These are phyloP conservation scores for Eruca vesicaria DNA, from an alignment of 441 rosid genomes.

Conservation along the genomic window DNA sequence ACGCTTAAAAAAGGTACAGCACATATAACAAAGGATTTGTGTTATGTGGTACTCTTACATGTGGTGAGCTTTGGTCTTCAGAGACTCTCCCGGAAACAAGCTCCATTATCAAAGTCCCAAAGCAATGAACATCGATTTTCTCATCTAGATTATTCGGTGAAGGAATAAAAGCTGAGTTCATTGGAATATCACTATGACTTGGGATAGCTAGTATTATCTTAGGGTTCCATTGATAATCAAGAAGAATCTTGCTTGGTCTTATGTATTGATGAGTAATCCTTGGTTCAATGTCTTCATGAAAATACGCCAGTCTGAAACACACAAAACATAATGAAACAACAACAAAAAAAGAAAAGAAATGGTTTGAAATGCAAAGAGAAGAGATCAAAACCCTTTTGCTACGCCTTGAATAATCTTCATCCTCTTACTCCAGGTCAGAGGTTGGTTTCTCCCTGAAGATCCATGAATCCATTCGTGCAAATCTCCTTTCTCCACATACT, in stretches of 20 bases:
- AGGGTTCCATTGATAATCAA: slow-evolving; percentile 72
- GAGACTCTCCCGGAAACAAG: slow-evolving; percentile 60
- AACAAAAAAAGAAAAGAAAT: no score
- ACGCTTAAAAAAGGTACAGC: not conserved
- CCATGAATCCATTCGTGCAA: slow-evolving; percentile 77
- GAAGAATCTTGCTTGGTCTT: slow-evolving; percentile 62
- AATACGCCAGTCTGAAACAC: slow-evolving; percentile 58
- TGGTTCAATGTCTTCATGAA: slow-evolving; percentile 68
- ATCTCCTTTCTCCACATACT: slow-evolving; percentile 64
- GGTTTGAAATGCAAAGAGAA: not conserved
- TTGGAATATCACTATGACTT: slow-evolving; percentile 24
- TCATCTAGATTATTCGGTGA: slow-evolving; percentile 29
- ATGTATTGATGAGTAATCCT: slow-evolving; percentile 50
- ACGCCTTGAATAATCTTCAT: slow-evolving; percentile 63
- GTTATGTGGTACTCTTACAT: slow-evolving; percentile 28
- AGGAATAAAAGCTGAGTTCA: not conserved
- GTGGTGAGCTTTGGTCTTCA: slow-evolving; percentile 46
- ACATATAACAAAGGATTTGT: not conserved
- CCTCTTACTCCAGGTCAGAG: slow-evolving; percentile 56
- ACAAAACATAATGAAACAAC: slow-evolving; percentile 2
- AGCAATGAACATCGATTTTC: slow-evolving; percentile 56
- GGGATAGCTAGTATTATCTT: slow-evolving; percentile 48
- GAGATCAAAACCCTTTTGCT: slow-evolving; percentile 58
- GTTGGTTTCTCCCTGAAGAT: slow-evolving; percentile 37
- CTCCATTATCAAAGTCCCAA: slow-evolving; percentile 72